Base-by-base conservation (phyloP, 2,329 filamentous ascomycete genomes). In the Alternaria ethzedia region DNA sequence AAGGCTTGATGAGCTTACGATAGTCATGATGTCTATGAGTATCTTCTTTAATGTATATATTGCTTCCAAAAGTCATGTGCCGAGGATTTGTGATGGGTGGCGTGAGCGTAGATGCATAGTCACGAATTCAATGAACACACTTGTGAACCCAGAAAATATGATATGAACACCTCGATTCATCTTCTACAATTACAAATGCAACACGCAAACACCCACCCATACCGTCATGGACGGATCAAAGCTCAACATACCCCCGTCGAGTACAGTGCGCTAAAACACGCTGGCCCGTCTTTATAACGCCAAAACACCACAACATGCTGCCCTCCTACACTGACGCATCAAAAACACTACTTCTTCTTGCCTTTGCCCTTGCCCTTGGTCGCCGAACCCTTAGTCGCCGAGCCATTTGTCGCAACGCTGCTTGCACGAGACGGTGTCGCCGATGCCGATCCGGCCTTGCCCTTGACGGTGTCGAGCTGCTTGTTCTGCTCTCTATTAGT, bases 381-480 rank as follows among this genome's bases (percentile, higher is more conserved):
- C 61, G 82, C 83, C 6, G 90, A 91, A 43, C 85, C 86, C 76
- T 85, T 80, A 5, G 71, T 63, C 63, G 82, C 83, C 6, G 91
- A 91, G 41, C 85, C 86, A 47, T 87, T 92, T 1, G 94, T 97
- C 30, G 88, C 89, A 25, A 97, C 93, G 78, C 96, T 98, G 6
- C 91, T 95, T 15, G 94, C 94, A 67, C 96, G 88, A 7, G 94
- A 97, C 0, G 90, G 91, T 6, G 90, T 86, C 5, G 90, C 87
- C 1, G 94, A 96, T 60, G 88, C 91, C 54, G 88, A 87, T 79
- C 94, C 96, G 82, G 86, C 89, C 56, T 83, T 85, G 54, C 87
- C 89, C 81, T 97, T 97, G 76, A 97, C 89, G 50, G 90, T 92
- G 72, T 97, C 96, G 51, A 97, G 87, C 56, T 93, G 90, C 83